Percentiles rank a stretch among this genome's conserved stretches.
Conservation (phyloP, 495 filamentous ascomycete species). For the Penicillium manginii region DNA sequence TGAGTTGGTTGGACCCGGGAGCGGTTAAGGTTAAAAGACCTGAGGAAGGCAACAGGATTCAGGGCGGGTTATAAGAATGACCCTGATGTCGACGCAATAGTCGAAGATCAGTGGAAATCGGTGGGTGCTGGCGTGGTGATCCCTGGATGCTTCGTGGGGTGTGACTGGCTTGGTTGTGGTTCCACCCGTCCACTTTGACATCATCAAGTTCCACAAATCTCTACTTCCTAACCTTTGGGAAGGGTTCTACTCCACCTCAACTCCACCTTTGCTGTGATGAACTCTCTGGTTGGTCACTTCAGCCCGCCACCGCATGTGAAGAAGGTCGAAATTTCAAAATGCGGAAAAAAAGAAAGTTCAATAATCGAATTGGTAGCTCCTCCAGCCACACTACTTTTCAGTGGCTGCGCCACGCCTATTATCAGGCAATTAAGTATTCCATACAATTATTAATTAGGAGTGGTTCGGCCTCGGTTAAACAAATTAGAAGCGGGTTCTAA, state of each 20-base stretch:
- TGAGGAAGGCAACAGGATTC: conserved; percentile 33
- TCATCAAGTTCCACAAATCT: background rate
- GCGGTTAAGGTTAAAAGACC: conserved; percentile 10
- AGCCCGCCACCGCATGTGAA: conserved; percentile 19
- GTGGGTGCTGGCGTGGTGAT: conserved; percentile 24
- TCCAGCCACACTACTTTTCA: conserved; percentile 12
- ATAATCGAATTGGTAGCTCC: background rate
- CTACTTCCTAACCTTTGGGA: too few species aligned
- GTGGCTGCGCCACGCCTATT: background rate
- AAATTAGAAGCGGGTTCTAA: too few species aligned
- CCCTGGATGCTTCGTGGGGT: conserved; percentile 15
- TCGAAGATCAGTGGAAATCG: conserved; percentile 37
- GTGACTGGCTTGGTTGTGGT: background rate
- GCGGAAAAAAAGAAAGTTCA: conserved; percentile 2
- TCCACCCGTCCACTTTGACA: background rate
- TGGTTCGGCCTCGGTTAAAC: too few species aligned
- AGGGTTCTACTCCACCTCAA: too few species aligned
- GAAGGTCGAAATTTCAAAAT: background rate
- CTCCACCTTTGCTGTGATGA: background rate
- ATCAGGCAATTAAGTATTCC: too few species aligned
- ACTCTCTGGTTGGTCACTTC: background rate
- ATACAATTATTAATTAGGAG: too few species aligned
- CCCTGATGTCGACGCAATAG: conserved; percentile 22
- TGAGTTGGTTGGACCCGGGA: background rate
- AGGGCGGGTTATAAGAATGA: conserved; percentile 21